Percentiles rank a stretch among this genome's conserved stretches.
Evolutionary conservation across 176 grass and related monocot species (phyloP).

Genomic region (Rhynchospora tenuis): DNA sequence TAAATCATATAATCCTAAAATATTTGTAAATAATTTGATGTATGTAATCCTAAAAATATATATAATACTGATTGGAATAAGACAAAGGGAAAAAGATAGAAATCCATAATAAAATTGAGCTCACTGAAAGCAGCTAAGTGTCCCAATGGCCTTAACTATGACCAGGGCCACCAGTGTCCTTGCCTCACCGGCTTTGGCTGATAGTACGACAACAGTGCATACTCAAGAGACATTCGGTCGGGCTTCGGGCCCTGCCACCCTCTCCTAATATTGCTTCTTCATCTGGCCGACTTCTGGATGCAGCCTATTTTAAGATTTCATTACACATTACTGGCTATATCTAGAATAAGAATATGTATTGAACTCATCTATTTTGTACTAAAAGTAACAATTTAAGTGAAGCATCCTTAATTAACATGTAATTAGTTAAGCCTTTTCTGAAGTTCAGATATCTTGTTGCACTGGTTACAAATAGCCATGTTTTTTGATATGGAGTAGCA

Average conservation of each 20-base stretch:
- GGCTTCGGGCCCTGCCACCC: conserved; percentile 45
- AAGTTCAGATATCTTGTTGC: neutral
- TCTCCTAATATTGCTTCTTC: conserved; percentile 37
- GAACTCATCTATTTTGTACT: neutral
- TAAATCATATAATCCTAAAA: too few species aligned
- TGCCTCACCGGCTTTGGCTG: conserved; percentile 18
- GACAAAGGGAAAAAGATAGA: too few species aligned
- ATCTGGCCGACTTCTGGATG: conserved; percentile 32
- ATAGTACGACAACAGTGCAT: conserved; percentile 28
- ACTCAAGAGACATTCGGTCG: conserved; percentile 31
- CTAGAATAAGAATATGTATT: neutral
- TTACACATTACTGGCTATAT: neutral
- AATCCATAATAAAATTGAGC: too few species aligned
- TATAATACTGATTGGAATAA: too few species aligned
- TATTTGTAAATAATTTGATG: too few species aligned
- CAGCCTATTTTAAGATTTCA: conserved; percentile 49
- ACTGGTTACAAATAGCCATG: neutral
- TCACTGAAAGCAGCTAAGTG: neutral
- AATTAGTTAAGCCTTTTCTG: neutral
- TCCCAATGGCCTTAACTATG: conserved; percentile 33
- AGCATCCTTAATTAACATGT: neutral
- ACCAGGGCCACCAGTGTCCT: conserved; percentile 32
- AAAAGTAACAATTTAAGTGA: neutral
- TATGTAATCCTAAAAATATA: too few species aligned
- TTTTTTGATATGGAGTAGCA: neutral